phyloP scores from a whole-genome alignment of 371 early-diverging fungal species.

The Dichotomocladium elegans region DNA sequence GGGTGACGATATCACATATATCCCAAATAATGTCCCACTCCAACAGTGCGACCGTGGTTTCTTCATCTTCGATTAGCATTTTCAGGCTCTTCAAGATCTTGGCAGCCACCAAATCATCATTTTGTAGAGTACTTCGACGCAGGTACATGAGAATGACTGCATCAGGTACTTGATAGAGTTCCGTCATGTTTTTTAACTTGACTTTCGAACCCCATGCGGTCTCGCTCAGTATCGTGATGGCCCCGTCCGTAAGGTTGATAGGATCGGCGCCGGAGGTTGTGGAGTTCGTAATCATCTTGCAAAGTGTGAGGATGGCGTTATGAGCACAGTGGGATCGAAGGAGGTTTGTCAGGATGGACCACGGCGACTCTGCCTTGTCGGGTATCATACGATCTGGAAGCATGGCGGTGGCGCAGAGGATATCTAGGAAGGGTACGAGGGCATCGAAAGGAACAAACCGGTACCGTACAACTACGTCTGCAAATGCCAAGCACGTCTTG shows the following conservation, averaged over 20 bases:
- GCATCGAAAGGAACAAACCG: constrained; percentile 63
- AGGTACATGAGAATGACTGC: constrained; percentile 35
- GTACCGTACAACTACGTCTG: constrained; percentile 70
- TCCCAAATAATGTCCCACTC: constrained; percentile 51
- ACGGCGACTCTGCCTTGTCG: constrained; percentile 34
- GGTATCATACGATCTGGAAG: constrained; percentile 18
- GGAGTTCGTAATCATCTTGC: constrained; percentile 40
- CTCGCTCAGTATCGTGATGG: constrained; percentile 49
- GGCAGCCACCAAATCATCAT: constrained; percentile 18
- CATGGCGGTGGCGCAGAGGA: constrained; percentile 49
- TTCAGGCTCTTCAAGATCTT: constrained; percentile 21
- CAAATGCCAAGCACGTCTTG: constrained; percentile 52
- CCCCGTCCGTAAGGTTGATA: constrained; percentile 47
- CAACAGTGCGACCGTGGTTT: constrained; percentile 18
- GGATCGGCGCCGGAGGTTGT: constrained; percentile 10
- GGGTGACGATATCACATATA: constrained; percentile 27
- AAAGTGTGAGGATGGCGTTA: constrained; percentile 56
- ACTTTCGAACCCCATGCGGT: constrained; percentile 50
- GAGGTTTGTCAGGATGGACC: constrained; percentile 62
- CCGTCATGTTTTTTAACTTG: constrained; percentile 10
- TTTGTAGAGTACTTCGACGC: constrained; percentile 20
- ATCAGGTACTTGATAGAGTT: constrained; percentile 32
- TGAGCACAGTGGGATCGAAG: constrained; percentile 67
- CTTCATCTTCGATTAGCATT: constrained; percentile 10
- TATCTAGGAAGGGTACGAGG: constrained; percentile 51